These are phyloP conservation scores for Ganoderma boninense DNA, from an alignment of 1,284 basidiomycete species.

Conservation along the genomic window DNA sequence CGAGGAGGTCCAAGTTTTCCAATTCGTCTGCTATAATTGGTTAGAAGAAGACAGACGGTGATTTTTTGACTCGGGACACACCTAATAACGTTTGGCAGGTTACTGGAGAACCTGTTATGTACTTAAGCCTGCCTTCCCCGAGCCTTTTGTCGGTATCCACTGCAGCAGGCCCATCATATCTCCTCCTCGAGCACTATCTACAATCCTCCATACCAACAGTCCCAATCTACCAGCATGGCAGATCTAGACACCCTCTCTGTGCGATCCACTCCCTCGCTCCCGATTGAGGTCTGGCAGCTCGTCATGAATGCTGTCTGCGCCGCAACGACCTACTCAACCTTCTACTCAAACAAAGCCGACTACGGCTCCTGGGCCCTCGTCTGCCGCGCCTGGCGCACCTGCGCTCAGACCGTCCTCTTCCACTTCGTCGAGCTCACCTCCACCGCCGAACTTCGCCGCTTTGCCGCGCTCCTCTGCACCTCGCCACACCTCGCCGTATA, in stretches of 20 bases:
- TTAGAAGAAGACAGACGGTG: not conserved
- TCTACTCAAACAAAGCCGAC: not conserved
- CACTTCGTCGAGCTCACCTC: not conserved
- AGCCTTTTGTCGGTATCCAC: not conserved
- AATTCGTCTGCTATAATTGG: too few relatives aligned
- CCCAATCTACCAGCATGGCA: too few relatives aligned
- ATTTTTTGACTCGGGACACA: not conserved
- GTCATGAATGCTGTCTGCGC: not conserved
- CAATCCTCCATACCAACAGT: not conserved
- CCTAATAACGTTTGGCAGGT: not conserved
- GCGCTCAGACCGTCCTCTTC: slow-evolving; percentile 4
- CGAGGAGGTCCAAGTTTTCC: too few relatives aligned
- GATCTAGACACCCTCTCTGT: not conserved
- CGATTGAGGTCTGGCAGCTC: slow-evolving; percentile 8
- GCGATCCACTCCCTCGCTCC: not conserved
- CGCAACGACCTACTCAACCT: not conserved
- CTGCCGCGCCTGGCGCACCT: not conserved
- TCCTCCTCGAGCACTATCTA: not conserved
- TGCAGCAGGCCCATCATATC: not conserved
- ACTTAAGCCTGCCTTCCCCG: not conserved
- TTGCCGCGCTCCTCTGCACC: not conserved
- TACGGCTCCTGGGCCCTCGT: slow-evolving; percentile 7
- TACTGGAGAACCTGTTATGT: not conserved
- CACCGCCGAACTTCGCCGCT: not conserved
- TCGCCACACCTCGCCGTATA: not conserved